Evolutionary conservation across 192 early-diverging fungal genomes (phyloP), one percentile per base, ranked within the genome.

Genomic region (Lobosporangium transversale): DNA sequence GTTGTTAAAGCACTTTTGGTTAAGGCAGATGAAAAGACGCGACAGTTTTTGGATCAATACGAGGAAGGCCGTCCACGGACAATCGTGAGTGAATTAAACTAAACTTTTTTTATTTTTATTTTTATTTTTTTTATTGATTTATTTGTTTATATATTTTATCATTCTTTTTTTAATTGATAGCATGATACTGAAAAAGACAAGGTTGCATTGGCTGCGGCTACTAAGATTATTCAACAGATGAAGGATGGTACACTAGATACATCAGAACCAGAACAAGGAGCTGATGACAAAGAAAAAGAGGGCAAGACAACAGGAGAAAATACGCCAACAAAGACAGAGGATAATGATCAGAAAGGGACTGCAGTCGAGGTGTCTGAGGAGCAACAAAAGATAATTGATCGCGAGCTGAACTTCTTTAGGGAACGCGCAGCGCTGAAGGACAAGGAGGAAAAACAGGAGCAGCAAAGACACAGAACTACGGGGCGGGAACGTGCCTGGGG

Each of bases 361-460:
- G 80, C 71, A 20, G 64, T 49, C 6, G 81, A 83, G 12, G 68
- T 81, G 2, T 63, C 83, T 21, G 78, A 82, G 0, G 85, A 88
- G 40, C 85, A 90, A 59, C 75, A 84, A 45, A 88, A 92, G 47
- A 40, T 85, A 9, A 84, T 90, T 24, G 78, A 78, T 26, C 79
- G 83, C 20, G 88, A 92, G 60, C 82, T 92, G 8, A 80, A 83
- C 10, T 83, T 82, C 37, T 92, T 90, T 62, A 78, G 87, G 44
- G 87, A 90, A 58, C 83, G 85, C n/a, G 81, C 88, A 0, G 86
- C 86, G 4, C 45, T 78, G 24, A 82, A 87, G 61, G 89, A 91
- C 40, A 68, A 82, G 33, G 75, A 81, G 51, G 80, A 80, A 27
- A 81, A 64, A 53, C 66, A 69, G 30, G 82, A 83, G 33, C 70